Evolutionary conservation across 306 rosid species (phyloP), one percentile per base, ranked within the genome.

Genomic region (Crotalaria pallida): DNA sequence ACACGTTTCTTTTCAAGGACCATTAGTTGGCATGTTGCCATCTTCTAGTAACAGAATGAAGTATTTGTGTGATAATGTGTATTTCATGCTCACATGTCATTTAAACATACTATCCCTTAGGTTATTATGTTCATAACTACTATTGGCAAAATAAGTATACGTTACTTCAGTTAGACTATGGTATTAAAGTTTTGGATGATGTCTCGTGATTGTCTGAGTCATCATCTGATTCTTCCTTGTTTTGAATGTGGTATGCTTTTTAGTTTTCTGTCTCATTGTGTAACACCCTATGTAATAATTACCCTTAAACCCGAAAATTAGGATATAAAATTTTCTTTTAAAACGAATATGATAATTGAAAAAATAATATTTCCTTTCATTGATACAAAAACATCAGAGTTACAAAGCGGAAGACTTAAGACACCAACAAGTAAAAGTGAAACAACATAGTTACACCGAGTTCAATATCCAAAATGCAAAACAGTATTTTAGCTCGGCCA

Each of bases 211-310:
- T 73, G 48, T 67, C 69, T 58, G 38, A 58, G 59, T 65, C 65
- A 10, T 58, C 53, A 69, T 82, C 40, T 40, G 29, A 50, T 50
- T 57, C 17, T 59, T 41, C 65, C 13, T 10, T 51, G 53, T 58
- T 74, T 56, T 71, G 13, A 31, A 44, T 83, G 60, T 40, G 48
- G 61, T 61, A 38, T 65, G 44, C 12, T 36, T 51, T 23, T 64
- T 17, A 24, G 34, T 27, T 34, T 62, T n/a, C 57, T 44, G 15
- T 8, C 26, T 23, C 59, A 34, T 52, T 67, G 34, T n/a, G n/a
- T n/a, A n/a, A n/a, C n/a, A n/a, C n/a, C n/a, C n/a, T n/a, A n/a
- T n/a, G n/a, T n/a, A n/a, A n/a, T n/a, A n/a, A n/a, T n/a, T n/a
- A n/a, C n/a, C n/a, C n/a, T n/a, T n/a, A n/a, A n/a, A n/a, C n/a